Evolutionary conservation across 2,329 filamentous ascomycete species (phyloP).

Genomic region (Monilinia fructicola): DNA sequence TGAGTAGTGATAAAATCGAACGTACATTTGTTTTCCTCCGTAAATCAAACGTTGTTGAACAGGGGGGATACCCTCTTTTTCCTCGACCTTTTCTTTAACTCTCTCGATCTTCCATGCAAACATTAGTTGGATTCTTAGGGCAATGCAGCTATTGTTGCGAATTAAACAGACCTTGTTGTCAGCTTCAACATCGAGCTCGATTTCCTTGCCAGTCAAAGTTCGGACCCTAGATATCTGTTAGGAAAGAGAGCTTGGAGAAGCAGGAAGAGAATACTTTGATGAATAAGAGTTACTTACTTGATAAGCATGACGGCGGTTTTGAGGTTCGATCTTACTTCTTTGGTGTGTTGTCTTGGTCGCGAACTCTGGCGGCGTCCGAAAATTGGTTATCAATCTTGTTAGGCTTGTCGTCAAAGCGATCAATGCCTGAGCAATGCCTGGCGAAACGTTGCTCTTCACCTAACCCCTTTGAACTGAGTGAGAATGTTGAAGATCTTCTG

Average conservation of each 20-base stretch:
- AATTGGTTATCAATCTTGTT: not conserved
- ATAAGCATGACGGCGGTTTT: constrained; percentile 10
- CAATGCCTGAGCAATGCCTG: not conserved
- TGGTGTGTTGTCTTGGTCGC: not conserved
- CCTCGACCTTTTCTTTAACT: constrained; percentile 98
- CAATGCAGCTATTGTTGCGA: not conserved
- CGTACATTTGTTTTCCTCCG: constrained; percentile 96
- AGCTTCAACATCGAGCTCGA: constrained; percentile 94
- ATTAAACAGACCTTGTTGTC: constrained; percentile 73
- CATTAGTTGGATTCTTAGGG: not conserved
- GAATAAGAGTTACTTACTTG: constrained; percentile 4
- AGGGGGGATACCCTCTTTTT: constrained; percentile 97
- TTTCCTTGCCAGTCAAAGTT: constrained; percentile 97
- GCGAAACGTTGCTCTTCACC: not conserved
- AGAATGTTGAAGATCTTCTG: not conserved
- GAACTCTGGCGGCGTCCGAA: not conserved
- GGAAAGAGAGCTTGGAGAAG: not conserved
- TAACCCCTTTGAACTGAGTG: not conserved
- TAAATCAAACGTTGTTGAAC: constrained; percentile 96
- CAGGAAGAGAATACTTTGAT: not conserved
- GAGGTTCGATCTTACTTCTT: not conserved
- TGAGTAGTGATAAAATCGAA: constrained; percentile 23
- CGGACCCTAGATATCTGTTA: constrained; percentile 67
- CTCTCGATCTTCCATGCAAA: constrained; percentile 67
- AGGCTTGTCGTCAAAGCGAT: not conserved